Conservation (phyloP, 208 protist genomes). For the Crithidia mellificae region DNA sequence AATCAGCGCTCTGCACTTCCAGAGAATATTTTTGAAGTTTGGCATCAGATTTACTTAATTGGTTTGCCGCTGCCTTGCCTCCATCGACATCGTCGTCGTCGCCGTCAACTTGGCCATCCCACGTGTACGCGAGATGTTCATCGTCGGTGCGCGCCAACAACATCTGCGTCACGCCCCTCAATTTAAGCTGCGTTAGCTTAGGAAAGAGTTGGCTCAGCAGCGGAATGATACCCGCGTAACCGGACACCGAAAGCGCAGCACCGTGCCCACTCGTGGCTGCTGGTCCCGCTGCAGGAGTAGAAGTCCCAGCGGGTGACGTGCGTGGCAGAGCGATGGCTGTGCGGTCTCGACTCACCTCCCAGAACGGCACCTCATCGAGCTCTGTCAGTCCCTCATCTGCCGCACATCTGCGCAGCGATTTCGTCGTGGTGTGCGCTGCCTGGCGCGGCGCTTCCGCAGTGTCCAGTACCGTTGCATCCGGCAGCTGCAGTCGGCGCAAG, state of each 20-base stretch:
- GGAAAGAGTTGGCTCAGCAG: slow-evolving; percentile 8
- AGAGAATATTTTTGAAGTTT: too few species aligned
- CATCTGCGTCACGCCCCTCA: slow-evolving; percentile 2
- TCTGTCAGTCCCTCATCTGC: too few species aligned
- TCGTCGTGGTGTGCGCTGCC: not conserved
- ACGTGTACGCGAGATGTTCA: not conserved
- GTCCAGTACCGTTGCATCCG: slow-evolving; percentile 6
- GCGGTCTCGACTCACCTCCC: too few species aligned
- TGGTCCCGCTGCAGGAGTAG: too few species aligned
- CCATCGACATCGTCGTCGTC: not conserved
- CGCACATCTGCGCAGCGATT: not conserved
- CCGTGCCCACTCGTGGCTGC: not conserved
- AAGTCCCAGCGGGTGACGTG: too few species aligned
- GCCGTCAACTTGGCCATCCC: not conserved
- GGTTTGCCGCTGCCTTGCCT: too few species aligned
- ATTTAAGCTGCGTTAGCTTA: not conserved
- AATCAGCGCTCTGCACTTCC: not conserved
- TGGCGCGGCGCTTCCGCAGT: not conserved
- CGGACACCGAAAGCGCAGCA: not conserved
- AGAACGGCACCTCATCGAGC: too few species aligned
- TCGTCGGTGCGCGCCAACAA: not conserved
- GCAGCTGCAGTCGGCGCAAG: slow-evolving; percentile 8
- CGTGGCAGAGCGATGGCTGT: too few species aligned
- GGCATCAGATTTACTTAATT: too few species aligned
- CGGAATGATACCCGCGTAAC: slow-evolving; percentile 5